Base-by-base conservation (phyloP, 176 grass and related monocot species). In the Coix lacrymajobi region DNA sequence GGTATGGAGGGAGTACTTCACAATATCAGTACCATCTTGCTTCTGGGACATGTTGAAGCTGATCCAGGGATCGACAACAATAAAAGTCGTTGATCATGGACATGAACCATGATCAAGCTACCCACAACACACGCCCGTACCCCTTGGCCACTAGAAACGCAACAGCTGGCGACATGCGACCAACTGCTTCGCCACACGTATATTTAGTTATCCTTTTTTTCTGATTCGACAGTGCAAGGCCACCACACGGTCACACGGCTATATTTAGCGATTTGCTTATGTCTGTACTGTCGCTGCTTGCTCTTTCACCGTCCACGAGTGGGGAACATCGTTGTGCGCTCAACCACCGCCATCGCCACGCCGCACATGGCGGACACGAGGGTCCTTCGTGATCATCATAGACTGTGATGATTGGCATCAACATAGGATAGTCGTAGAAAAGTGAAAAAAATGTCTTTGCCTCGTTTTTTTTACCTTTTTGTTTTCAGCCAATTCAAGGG, bases 351-450 rank as follows among this genome's bases (percentile, higher is more conserved):
- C 36, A 54, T 22, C 34, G 33, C 20, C 51, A 54, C 25, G 34
- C 58, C 54, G 73, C 86, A 84, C 74, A 79, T 58, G 76, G 75
- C 61, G 17, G 36, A 79, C 81, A 64, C 1, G 58, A n/a, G 46
- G 85, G 85, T 28, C 63, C 72, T 13, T 1, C 33, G 64, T 77
- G 79, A 37, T 4, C 30, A 51, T 30, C 44, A 24, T 73, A 31
- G 54, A 45, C 24, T 43, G 63, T 41, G 61, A 54, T 46, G 56
- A 37, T 71, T 39, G 84, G 68, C 66, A 4, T 28, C 30, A 31
- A 52, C 30, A 29, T 29, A 15, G 33, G 37, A 17, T 17, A 36
- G 73, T 17, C 34, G 72, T 84, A 54, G 62, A 77, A 78, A 67
- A 60, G 83, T 69, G 2, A 60, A 69, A 41, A 62, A 24, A 57